Base-by-base conservation (phyloP, 106 monocot species). In the Narthecium ossifragum region DNA sequence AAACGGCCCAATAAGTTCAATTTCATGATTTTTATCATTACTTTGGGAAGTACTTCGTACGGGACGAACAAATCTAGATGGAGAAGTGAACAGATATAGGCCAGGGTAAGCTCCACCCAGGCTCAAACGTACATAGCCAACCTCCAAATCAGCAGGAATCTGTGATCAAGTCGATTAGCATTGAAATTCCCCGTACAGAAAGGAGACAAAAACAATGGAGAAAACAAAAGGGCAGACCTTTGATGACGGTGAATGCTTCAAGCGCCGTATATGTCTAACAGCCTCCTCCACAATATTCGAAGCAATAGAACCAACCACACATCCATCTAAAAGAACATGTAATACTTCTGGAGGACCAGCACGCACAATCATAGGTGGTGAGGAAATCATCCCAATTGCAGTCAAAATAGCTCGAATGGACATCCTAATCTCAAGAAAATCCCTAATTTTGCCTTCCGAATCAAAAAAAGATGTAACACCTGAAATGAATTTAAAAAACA, bases 1-100 rank as follows among this genome's bases (percentile, higher is more conserved):
- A 81, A 96, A 96, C 28, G 96, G 90, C 21, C 90, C 96, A 68
- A 96, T 87, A 47, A 90, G 73, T 70, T 96, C 96, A 58, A 96
- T 74, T 63, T 47, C 53, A n/a, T 58, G 33, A 64, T 67, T 49
- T 51, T 40, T 63, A 23, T 59, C 60, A 37, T 66, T 26, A 34
- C 26, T 24, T 57, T 41, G 37, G 14, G 66, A 73, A 49, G 87
- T 67, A 74, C 79, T 96, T 65, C 61, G 83, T 43, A 96, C 86
- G 33, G 96, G 96, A 3, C 96, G 86, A 55, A 86, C n/a, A 67
- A 96, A 81, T 76, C 96, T 96, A 30, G 96, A 78, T 30, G 96
- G 84, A 84, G 75, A 81, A 23, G 84, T 90, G 68, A 84, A 90
- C 51, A 96, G 67, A 41, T 96, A 96, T 34, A 96, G 46, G 23